phyloP scores from a whole-genome alignment of 345 rosid genomes.

The Euphorbia pulcherrima region DNA sequence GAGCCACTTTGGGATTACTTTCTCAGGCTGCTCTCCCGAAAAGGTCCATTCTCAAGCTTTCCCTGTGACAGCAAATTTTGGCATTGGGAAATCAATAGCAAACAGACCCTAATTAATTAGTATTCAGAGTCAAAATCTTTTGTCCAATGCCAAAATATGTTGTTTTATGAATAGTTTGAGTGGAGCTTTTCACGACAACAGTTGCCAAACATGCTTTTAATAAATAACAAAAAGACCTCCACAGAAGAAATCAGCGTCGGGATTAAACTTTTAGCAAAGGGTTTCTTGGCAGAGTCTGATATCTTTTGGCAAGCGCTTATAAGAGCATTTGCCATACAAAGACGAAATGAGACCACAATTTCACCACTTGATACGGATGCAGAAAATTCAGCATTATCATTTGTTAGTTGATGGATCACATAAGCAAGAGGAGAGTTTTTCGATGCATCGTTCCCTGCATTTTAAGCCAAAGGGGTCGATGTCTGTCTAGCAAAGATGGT shows the following conservation, averaged over 20 bases:
- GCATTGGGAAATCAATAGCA: too few relatives aligned
- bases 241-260: constrained; percentile 48
- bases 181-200: too few relatives aligned
- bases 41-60: too few relatives aligned
- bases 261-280: constrained; percentile 49
- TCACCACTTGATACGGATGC: constrained; percentile 18
- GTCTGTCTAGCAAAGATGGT: neutral
- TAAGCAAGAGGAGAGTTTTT: constrained; percentile 37
- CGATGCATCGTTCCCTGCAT: constrained; percentile 40
- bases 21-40: too few relatives aligned
- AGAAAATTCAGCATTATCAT: constrained; percentile 35
- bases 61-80: too few relatives aligned
- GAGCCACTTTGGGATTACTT: too few relatives aligned
- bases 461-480: constrained; percentile 22
- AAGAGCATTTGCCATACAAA: constrained; percentile 89
- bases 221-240: constrained; percentile 50
- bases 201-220: too few relatives aligned
- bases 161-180: too few relatives aligned
- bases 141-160: too few relatives aligned
- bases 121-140: too few relatives aligned
- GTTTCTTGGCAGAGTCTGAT: constrained; percentile 48
- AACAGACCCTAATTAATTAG: too few relatives aligned
- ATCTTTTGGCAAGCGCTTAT: constrained; percentile 81
- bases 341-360: constrained; percentile 46
- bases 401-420: constrained; percentile 46